These are phyloP conservation scores for Fusarium multiceps DNA, from an alignment of 2,329 filamentous ascomycete genomes.

Conservation along the genomic window DNA sequence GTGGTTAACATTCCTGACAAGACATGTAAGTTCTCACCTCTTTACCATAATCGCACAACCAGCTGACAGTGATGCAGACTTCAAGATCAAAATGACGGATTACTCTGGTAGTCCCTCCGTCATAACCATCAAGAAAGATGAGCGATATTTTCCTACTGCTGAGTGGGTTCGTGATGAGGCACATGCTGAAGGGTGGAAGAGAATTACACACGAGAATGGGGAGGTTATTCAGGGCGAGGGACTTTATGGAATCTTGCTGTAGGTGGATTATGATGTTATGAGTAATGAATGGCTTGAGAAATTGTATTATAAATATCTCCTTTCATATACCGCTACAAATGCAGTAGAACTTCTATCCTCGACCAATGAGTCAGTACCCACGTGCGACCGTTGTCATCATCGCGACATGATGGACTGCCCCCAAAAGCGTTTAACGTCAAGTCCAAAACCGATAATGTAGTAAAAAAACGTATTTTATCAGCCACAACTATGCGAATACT, in stretches of 20 bases:
- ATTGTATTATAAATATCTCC: conserved; percentile 11
- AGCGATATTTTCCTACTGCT: conserved; percentile 86
- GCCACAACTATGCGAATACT: not conserved
- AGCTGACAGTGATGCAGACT: conserved; percentile 65
- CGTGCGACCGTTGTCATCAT: too few species aligned
- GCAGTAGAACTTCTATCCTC: too few species aligned
- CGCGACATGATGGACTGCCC: too few species aligned
- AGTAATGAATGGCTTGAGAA: not conserved
- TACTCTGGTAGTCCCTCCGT: conserved; percentile 99
- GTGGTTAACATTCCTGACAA: conserved; percentile 93
- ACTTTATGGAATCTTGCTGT: conserved; percentile 57
- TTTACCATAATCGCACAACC: too few species aligned
- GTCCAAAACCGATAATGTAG: too few species aligned
- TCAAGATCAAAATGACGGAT: conserved; percentile 96
- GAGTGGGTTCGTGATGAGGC: conserved; percentile 73
- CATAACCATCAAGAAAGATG: conserved; percentile 99
- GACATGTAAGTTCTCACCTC: conserved; percentile 70
- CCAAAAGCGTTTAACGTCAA: too few species aligned
- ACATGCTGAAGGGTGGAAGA: conserved; percentile 70
- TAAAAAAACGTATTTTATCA: not conserved
- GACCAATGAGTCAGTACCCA: too few species aligned
- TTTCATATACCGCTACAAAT: too few species aligned
- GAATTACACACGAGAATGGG: conserved; percentile 70
- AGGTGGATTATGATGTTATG: not conserved
- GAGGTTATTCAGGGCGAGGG: conserved; percentile 65